Base-by-base conservation (phyloP, 2,329 filamentous ascomycete genomes). In the Neofusicoccum kwambonambiense region DNA sequence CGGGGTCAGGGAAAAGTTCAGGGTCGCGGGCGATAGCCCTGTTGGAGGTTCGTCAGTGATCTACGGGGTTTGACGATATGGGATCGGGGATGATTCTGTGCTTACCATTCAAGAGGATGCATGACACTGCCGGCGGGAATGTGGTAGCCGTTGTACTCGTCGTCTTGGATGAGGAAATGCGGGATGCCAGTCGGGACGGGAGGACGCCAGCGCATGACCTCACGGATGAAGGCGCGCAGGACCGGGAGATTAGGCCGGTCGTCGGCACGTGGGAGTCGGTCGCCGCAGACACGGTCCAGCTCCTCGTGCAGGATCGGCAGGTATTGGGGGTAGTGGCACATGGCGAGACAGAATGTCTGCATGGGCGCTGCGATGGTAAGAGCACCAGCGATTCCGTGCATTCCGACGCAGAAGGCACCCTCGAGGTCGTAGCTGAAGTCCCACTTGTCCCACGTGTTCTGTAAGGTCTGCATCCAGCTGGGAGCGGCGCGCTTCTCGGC, bases 121-220 rank as follows among this genome's bases (percentile, higher is more conserved):
- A 81, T 75, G 5, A 76, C 76, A 58, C 78, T 79, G 2, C 85
- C 86, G n/a, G 81, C 82, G 9, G 84, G 85, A 57, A 88, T 86
- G 65, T 81, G 80, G 73, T 85, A 83, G 39, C 81, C 85, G 19
- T 83, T 76, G 69, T 87, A 88, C 11, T 81, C 76, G 64, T 88
- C 86, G 56, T 88, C 85, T 52, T 82, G 73, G 1, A 83, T 76
- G 13, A 83, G 79, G 50, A 76, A 79, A 71, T 88, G 86, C 1
- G 86, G 86, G 41, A 88, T 82, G 2, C 81, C 77, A 34, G 77
- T 78, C 4, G 77, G 77, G 34, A 79, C 77, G 42, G 76, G 75
- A 27, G 80, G 80, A 27, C 80, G 77, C 80, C 80, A 82, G 64
- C 80, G 75, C 39, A 79, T 69, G 50, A 72, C 73, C 65, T 79